Percentiles rank a stretch among this genome's conserved stretches.
These are phyloP conservation scores for Pseudogymnoascus sp. DNA, from an alignment of 2,329 filamentous ascomycete genomes.

Conservation along the genomic window DNA sequence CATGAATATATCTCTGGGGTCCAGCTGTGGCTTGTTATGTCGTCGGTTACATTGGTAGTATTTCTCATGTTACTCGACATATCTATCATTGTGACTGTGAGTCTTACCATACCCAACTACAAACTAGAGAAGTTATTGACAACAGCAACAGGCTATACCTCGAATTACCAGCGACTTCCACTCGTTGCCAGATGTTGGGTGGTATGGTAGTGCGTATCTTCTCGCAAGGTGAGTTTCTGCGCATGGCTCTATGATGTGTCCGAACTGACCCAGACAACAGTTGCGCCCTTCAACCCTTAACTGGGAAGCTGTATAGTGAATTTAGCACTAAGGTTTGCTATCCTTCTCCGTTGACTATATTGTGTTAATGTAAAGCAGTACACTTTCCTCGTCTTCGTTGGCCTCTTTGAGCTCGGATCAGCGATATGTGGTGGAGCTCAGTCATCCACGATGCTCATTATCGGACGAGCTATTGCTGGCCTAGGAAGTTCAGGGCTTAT, in stretches of 20 bases:
- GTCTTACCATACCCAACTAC: conserved; percentile 42
- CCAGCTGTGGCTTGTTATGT: conserved; percentile 16
- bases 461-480: conserved; percentile 47
- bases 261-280: conserved; percentile 25
- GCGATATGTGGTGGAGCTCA: conserved; percentile 44
- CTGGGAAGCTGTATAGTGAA: conserved; percentile 42
- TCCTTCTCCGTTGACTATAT: background rate
- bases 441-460: conserved; percentile 45
- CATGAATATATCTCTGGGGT: conserved; percentile 19
- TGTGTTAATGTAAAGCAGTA: conserved; percentile 8
- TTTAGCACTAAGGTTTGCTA: conserved; percentile 28
- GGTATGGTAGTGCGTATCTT: conserved; percentile 31
- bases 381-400: conserved; percentile 27
- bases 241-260: background rate
- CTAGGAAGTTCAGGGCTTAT: conserved; percentile 44
- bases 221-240: conserved; percentile 24
- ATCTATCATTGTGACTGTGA: conserved; percentile 21
- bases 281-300: conserved; percentile 42
- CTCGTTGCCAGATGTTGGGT: conserved; percentile 30
- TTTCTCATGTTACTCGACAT: conserved; percentile 24
- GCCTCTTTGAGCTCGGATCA: conserved; percentile 49
- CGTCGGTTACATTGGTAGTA: conserved; percentile 17
- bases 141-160: conserved; percentile 30
- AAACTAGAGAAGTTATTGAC: conserved; percentile 10
- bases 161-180: conserved; percentile 32